Evolutionary conservation across 208 protist genomes (phyloP).

Genomic region (Leishmania guyanensis): DNA sequence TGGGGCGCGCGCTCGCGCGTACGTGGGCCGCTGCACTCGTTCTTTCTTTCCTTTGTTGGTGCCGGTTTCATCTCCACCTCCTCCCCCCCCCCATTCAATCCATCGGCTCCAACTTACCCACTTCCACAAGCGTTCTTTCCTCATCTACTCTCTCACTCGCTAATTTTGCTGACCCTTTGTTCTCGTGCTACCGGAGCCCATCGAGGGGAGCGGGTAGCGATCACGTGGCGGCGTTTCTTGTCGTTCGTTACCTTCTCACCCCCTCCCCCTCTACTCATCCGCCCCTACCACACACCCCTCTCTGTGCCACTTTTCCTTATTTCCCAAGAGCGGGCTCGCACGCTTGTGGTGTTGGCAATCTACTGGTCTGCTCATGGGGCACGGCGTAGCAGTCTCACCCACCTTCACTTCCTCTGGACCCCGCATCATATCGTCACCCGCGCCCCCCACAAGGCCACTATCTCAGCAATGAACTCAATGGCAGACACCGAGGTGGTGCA

Average conservation of each 20-base stretch:
- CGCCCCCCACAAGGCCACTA: not conserved
- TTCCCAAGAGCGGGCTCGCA: not conserved
- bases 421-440: not conserved
- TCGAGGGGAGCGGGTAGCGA: not conserved
- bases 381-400: not conserved
- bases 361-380: not conserved
- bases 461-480: constrained; percentile 59
- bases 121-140: not conserved
- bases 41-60: not conserved
- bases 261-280: not conserved
- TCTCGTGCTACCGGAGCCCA: not conserved
- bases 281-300: not conserved
- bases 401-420: not conserved
- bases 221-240: not conserved
- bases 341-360: not conserved
- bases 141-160: not conserved
- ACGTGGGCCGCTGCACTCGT: not conserved
- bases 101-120: not conserved
- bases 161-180: not conserved
- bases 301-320: not conserved
- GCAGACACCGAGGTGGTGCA: constrained; percentile 66
- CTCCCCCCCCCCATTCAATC: not conserved
- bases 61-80: not conserved
- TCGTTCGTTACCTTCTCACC: not conserved
- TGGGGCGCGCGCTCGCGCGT: not conserved